Evolutionary conservation across 352 stramenopile species (phyloP), one percentile per base, ranked within the genome.

Genomic region (Globisporangium canariense): DNA sequence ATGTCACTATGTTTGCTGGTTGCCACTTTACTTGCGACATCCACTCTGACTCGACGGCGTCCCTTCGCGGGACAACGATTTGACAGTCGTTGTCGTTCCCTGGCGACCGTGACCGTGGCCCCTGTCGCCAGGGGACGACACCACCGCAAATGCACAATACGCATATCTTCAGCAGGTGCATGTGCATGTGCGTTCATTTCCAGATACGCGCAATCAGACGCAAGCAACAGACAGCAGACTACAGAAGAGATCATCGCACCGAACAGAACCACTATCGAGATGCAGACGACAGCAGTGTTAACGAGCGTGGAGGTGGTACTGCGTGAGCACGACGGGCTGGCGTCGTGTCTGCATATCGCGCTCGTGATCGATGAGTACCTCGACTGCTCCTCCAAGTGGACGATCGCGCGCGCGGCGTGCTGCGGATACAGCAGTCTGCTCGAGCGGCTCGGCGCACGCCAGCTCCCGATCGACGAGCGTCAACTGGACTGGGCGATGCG

Each of bases 401-500:
- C 75, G 41, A 69, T 92, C 25, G 75, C 78, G 38, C 69, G 71
- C 30, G 81, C 80, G 36, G 81, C 83, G 28, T 83, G 78, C 60
- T 63, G 60, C 34, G 83, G 83, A n/a, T 76, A 81, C 66, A 56
- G 76, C 60, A 74, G 76, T 63, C 68, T 90, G 59, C 74, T 89
- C 14, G 58, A 84, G 58, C 77, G 73, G 2, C 65, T 92, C 32
- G 75, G 76, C 4, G 67, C 64, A 34, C 65, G 66, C 34, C 71
- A 83, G 46, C 22, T 60, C 20, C 68, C 72, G 8, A 74, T 90
- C 34, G 71, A 74, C 32, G 65, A 77, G 22, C 74, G 72, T 13
- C 75, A 92, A 46, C 69, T 92, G 18, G 83, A 90, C 67, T 88
- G 83, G 74, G 79, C 77, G 14, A 78, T 90, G 53, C 79, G 83